Conservation (phyloP, 768 basidiomycete species). For the Boletus sp. region DNA sequence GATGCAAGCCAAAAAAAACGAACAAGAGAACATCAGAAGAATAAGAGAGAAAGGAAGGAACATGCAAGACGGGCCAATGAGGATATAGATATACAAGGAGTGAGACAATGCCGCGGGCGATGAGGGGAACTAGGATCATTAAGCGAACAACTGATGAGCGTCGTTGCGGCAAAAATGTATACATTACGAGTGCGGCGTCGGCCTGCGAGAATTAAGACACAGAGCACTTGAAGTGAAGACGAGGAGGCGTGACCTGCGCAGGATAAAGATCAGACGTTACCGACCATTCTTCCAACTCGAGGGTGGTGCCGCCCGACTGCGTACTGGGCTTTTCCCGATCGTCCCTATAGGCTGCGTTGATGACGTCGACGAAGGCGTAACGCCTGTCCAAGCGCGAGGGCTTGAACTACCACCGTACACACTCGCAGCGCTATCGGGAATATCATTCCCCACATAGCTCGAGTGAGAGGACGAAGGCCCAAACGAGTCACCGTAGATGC, state of each 20-base stretch:
- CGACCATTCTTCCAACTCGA: constrained; percentile 55
- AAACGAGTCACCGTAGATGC: constrained; percentile 65
- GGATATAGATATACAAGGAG: constrained; percentile 10
- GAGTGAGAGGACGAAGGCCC: constrained; percentile 35
- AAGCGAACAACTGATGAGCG: constrained; percentile 8
- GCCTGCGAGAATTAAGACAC: background rate
- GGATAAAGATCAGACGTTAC: background rate
- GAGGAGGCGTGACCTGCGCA: background rate
- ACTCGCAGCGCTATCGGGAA: constrained; percentile 16
- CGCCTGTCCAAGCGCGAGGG: constrained; percentile 35
- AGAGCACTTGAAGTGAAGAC: background rate
- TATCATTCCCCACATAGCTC: background rate
- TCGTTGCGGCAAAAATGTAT: background rate
- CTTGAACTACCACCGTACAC: constrained; percentile 22
- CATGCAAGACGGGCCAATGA: constrained; percentile 1
- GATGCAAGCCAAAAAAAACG: background rate
- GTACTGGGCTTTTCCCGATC: constrained; percentile 18
- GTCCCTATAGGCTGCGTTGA: constrained; percentile 1
- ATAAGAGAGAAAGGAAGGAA: background rate
- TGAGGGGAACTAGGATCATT: constrained; percentile 4
- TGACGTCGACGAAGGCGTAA: constrained; percentile 20
- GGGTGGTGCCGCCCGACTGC: constrained; percentile 45
- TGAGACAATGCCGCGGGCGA: constrained; percentile 8
- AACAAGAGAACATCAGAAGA: background rate
- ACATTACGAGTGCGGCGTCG: background rate